Percentiles rank a stretch among this genome's conserved stretches.
phyloP scores from a whole-genome alignment of 352 stramenopile species.

The Heterotrichella gracilis region DNA sequence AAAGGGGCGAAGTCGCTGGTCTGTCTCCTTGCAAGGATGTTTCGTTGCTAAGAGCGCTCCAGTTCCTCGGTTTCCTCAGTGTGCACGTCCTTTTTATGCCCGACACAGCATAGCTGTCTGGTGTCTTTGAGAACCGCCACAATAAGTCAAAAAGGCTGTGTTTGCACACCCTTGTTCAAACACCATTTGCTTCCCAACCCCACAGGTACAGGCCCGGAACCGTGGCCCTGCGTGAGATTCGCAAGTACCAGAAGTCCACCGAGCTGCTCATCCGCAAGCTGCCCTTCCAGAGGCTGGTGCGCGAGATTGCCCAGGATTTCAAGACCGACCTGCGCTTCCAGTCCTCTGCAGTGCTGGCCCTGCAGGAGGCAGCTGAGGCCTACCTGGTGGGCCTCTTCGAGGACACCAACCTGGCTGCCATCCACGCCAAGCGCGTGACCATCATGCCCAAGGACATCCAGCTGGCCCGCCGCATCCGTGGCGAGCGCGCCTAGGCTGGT shows the following conservation, averaged over 20 bases:
- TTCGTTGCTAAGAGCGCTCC: too few species aligned
- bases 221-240: conserved; percentile 46
- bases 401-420: conserved; percentile 55
- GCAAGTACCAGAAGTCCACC: conserved; percentile 52
- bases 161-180: too few species aligned
- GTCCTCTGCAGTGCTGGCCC: conserved; percentile 51
- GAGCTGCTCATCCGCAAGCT: conserved; percentile 39
- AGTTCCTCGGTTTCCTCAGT: too few species aligned
- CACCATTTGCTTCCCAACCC: too few species aligned
- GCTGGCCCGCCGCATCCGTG: conserved; percentile 47
- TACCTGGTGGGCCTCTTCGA: conserved; percentile 58
- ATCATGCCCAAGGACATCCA: conserved; percentile 72
- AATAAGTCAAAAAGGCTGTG: too few species aligned
- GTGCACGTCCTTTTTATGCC: too few species aligned
- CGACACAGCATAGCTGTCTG: too few species aligned
- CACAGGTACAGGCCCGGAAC: conserved; percentile 15
- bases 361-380: conserved; percentile 53
- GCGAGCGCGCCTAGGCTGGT: conserved; percentile 31
- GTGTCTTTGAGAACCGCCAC: too few species aligned
- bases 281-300: conserved; percentile 45
- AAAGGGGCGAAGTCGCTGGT: too few species aligned
- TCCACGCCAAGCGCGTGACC: conserved; percentile 58
- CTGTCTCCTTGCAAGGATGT: too few species aligned
- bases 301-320: conserved; percentile 69
- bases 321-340: conserved; percentile 80